phyloP scores from a whole-genome alignment of 164 flowering plant species.

The Cinnamomum micranthum region DNA sequence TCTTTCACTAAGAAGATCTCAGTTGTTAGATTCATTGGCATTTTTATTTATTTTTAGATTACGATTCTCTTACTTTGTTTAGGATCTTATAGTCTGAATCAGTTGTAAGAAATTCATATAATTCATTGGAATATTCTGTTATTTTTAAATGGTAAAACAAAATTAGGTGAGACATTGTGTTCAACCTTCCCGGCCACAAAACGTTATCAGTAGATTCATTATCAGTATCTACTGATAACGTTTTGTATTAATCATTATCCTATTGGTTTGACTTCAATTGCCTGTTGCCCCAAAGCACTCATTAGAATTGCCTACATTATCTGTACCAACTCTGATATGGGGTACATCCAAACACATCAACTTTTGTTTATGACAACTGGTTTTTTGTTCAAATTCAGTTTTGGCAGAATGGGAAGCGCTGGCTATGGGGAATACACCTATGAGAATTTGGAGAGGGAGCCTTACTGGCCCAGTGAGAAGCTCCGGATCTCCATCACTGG shows the following conservation, averaged over 20 bases:
- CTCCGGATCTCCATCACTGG: conserved; percentile 91
- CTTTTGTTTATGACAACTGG: neutral
- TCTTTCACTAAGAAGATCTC: neutral
- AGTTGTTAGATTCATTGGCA: neutral
- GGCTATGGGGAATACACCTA: conserved; percentile 86
- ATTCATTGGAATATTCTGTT: neutral
- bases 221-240: neutral
- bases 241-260: neutral
- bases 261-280: no score
- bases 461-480: conserved; percentile 87
- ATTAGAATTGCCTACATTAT: neutral
- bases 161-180: neutral
- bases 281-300: neutral
- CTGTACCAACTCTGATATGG: neutral
- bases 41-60: no score
- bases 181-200: neutral
- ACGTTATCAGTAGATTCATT: neutral
- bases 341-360: neutral
- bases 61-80: neutral
- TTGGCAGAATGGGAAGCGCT: conserved; percentile 69
- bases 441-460: conserved; percentile 79
- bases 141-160: no score
- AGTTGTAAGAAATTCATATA: neutral
- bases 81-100: neutral
- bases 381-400: neutral